Base-by-base conservation (phyloP, 805 yeast genomes). In the Wickerhamiella cacticola region DNA sequence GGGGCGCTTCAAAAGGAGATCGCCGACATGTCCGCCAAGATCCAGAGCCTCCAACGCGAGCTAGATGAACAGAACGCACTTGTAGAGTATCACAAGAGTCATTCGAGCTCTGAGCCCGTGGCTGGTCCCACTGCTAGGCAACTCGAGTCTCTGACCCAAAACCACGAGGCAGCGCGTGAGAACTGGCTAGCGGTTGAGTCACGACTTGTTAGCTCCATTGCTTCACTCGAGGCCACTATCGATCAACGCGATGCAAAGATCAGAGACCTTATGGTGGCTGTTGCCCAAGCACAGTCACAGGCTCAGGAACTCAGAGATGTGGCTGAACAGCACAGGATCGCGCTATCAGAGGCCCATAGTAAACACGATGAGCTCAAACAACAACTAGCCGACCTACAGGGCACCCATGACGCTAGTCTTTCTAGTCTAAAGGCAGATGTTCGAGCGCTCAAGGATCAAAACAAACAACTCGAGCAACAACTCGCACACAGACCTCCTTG, bases 141-240 rank as follows among this genome's bases (percentile, higher is more conserved):
- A 35, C 78, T 79, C 53, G 76, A 73, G 39, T 65, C 72, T 13
- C 58, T 84, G 18, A 87, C 82, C 57, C 67, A 75, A 2, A 92
- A 87, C 60, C 80, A 83, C 54, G 73, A 82, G 6, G 72, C 79
- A 13, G 82, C 89, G 0, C 80, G 80, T 49, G 85, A 80, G 53
- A 84, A 81, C 60, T 85, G 95, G 94, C 79, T 81, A 49, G 67
- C 78, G 16, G 78, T 86, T 38, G 96, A 92, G 62, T 73, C 81
- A 34, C 69, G 77, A 2, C 68, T 86, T 50, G 66, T 71, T 51
- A 61, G 65, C 7, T 74, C 73, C 49, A 68, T 79, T 16, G 60
- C 73, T 3, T 57, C 53, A 28, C 56, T 56, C 16, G 28, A 49
- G 7, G 50, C 41, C 8, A 54, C 52, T 12, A 49, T 46, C 34